Evolutionary conservation across 192 early-diverging fungal species (phyloP), one percentile per base, ranked within the genome.

Genomic region (Mortierella antarctica): DNA sequence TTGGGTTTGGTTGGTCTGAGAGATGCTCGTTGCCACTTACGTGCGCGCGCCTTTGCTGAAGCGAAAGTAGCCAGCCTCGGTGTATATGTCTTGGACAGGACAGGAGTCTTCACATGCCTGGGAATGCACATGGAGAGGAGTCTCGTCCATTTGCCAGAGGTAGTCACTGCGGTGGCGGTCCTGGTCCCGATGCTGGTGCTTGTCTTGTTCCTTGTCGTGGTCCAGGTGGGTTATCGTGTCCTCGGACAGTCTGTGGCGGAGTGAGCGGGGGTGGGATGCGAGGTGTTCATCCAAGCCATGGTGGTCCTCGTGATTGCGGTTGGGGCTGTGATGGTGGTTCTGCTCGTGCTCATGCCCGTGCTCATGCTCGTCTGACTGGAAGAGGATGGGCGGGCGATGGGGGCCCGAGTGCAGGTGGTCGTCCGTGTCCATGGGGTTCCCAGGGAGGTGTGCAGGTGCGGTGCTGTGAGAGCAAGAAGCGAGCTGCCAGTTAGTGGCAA

Each of bases 11-110:
- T 21, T 18, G 9, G 21, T 18, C 9, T 10, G 20, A 18, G 17
- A 57, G 55, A 5, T 15, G 4, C n/a, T 10, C 15, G 17, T 57
- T 13, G 55, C 17, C 20, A 11, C 76, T 46, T 80, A 80, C 77
- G 77, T 72, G 57, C 77, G 63, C 1, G 77, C 77, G 44, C 77
- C 77, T 62, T 47, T 68, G 18, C 65, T 68, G 59, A 80, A 80
- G 10, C 77, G 70, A 13, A 65, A 70, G 23, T 46, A 80, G 9
- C 59, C 64, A 18, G 58, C 31, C 47, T 80, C 77, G 1, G 77
- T 80, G 21, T 80, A 80, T 39, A 72, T 62, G 23, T 80, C 77
- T 55, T 80, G 77, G 7, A 80, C 77, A 9, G 77, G 77, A 57
- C 77, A 80, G n/a, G 70, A 80, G 31, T 80, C 77, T 6, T 52